These are phyloP conservation scores for Fagopyrum esculentum DNA, from an alignment of 148 eudicot genomes.

Conservation along the genomic window DNA sequence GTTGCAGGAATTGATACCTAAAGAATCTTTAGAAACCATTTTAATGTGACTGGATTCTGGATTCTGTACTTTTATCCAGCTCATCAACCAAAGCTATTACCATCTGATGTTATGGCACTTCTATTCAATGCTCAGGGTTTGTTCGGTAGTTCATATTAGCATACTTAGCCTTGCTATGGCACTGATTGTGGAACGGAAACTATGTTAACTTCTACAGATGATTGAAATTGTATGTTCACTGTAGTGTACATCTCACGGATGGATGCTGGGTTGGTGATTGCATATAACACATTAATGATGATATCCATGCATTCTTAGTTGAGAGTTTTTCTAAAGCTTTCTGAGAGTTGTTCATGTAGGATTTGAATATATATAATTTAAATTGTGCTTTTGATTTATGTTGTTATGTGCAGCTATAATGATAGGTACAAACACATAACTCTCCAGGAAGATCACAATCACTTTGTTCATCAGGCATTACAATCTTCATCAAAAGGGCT, in stretches of 20 bases:
- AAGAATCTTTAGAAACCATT: background rate
- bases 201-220: background rate
- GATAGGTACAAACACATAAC: background rate
- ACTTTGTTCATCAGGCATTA: background rate
- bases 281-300: background rate
- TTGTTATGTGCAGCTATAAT: slow-evolving; percentile 8
- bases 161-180: background rate
- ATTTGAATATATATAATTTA: background rate
- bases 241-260: background rate
- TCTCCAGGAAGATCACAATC: background rate
- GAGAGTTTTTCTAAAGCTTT: background rate
- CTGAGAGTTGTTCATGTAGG: background rate
- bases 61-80: background rate
- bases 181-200: background rate
- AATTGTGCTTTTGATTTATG: slow-evolving; percentile 2
- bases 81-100: background rate
- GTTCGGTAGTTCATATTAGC: background rate
- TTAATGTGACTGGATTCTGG: no score
- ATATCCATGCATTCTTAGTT: background rate
- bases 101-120: background rate
- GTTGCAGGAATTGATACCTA: background rate
- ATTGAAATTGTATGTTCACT: background rate
- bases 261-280: background rate
- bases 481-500: background rate
- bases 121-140: background rate